phyloP scores from a whole-genome alignment of 306 rosid species.

The Dryas drummondii region DNA sequence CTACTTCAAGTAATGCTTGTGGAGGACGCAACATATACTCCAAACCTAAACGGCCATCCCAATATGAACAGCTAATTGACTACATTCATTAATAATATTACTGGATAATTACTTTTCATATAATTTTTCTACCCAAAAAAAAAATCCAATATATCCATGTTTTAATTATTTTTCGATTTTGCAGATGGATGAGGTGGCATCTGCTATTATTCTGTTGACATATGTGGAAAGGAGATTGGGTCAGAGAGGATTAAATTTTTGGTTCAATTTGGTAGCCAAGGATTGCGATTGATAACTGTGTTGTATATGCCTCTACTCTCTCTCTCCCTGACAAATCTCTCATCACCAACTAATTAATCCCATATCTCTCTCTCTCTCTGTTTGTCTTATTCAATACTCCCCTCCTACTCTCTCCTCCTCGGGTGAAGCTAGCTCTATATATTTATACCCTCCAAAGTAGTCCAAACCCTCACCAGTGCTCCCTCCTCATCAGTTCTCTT shows the following conservation, averaged over 20 bases:
- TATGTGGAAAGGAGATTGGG: conserved; percentile 37
- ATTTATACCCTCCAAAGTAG: conserved; percentile 25
- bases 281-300: conserved; percentile 75
- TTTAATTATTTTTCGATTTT: too few relatives aligned
- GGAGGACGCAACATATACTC: conserved; percentile 46
- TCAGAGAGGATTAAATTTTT: conserved; percentile 48
- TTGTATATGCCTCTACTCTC: conserved; percentile 17
- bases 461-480: conserved; percentile 13
- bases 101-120: conserved; percentile 33
- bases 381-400: conserved; percentile 1
- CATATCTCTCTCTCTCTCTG: conserved; percentile 11
- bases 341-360: conserved; percentile 41
- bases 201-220: conserved; percentile 41
- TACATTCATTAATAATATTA: not conserved
- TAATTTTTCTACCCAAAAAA: too few relatives aligned
- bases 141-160: too few relatives aligned
- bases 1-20: conserved; percentile 41
- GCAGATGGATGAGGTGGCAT: not conserved
- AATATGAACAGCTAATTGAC: not conserved
- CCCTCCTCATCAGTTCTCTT: conserved; percentile 14
- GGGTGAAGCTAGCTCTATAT: conserved; percentile 29
- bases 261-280: conserved; percentile 54
- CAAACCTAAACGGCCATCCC: conserved; percentile 19
- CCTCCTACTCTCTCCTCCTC: not conserved
- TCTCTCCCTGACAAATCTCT: conserved; percentile 35